Percentiles rank a stretch among this genome's conserved stretches.
Conservation (phyloP, 257 asterid species). For the Nicotiana knightiana region DNA sequence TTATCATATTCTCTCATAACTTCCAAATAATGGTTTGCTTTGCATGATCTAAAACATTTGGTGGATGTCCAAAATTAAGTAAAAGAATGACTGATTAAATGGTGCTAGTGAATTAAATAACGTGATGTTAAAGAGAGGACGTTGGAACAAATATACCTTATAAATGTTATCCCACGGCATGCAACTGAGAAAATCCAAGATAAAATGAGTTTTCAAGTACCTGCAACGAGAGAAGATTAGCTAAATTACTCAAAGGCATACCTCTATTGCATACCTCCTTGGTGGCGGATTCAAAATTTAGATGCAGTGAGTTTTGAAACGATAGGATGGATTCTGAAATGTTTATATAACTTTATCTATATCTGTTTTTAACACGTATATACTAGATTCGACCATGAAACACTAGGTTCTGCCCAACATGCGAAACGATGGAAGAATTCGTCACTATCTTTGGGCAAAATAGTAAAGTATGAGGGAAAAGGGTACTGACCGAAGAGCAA, state of each 20-base stretch:
- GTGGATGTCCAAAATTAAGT: background rate
- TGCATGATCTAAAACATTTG: background rate
- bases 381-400: background rate
- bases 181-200: constrained; percentile 37
- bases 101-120: background rate
- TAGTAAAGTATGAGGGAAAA: background rate
- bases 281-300: background rate
- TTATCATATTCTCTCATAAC: background rate
- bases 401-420: background rate
- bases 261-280: background rate
- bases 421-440: background rate
- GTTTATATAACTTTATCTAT: background rate
- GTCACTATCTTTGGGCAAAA: background rate
- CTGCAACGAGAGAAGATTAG: constrained; percentile 14
- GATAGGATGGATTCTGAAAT: background rate
- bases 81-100: background rate
- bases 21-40: background rate
- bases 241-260: background rate
- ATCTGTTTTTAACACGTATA: background rate
- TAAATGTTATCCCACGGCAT: constrained; percentile 44
- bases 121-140: background rate
- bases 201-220: constrained; percentile 34
- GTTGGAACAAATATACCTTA: constrained; percentile 24
- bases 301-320: background rate
- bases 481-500: constrained; percentile 35